Evolutionary conservation across 2,329 filamentous ascomycete genomes (phyloP), one percentile per base, ranked within the genome.

Genomic region (Coniochaeta prunicola): DNA sequence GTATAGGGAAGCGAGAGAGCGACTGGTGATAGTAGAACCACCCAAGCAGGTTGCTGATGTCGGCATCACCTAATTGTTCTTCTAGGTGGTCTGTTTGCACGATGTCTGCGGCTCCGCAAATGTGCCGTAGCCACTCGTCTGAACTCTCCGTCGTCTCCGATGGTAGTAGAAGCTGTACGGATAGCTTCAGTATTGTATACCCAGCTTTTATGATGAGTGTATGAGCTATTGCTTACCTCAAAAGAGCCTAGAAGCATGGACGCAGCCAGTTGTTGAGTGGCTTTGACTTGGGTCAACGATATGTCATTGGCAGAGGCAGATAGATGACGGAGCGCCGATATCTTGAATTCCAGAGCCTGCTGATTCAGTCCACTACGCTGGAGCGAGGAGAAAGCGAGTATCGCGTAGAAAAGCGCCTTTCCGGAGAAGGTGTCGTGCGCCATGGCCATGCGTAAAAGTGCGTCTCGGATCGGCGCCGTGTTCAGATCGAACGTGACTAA

Each of bases 21-120:
- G 65, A 59, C 33, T 71, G 60, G 36, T 70, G 67, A 42, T 69
- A 69, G 50, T 67, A 67, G 13, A 66, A 62, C 69, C 69, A 71
- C 36, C 68, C 66, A 9, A 69, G 58, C 7, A 71, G 45, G 12
- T 57, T 38, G 1, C 56, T 45, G 12, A 63, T 53, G 4, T 64
- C 59, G 2, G 57, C 40, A 8, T 63, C 26, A 1, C 57, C 17
- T 12, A 28, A 58, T 13, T 61, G 54, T 3, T 61, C 17, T 15
- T 36, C 53, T 3, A 67, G 59, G 5, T 34, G 45, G 19, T 60
- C 58, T 9, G 40, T 48, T 61, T 56, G 58, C 1, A 66, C 53
- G 53, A 66, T 59, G 15, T 61, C 53, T 59, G 65, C 64, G 1
- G 64, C 67, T 12, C 68, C 68, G 24, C 59, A 53, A 15, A 69